Evolutionary conservation across 2,329 filamentous ascomycete genomes (phyloP), one percentile per base, ranked within the genome.

Genomic region (Hypoxylon sp.): DNA sequence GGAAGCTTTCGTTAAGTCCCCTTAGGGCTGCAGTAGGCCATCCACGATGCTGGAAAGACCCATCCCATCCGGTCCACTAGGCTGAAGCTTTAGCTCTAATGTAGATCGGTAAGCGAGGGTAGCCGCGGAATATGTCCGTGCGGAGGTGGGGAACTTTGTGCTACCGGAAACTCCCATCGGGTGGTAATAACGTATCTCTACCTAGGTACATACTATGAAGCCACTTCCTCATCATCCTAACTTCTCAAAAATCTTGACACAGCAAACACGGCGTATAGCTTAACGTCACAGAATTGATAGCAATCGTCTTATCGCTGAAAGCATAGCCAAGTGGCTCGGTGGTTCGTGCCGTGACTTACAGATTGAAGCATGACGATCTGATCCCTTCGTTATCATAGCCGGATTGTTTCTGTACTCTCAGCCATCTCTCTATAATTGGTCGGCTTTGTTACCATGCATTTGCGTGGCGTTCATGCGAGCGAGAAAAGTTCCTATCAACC

Each of bases 71-170:
- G 21, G 21, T 21, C 55, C 47, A 47, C 43, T 52, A 16, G 60
- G 61, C 55, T 65, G 46, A 57, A 53, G 46, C 47, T 61, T 19
- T 53, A 65, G 57, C 63, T 61, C 30, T 34, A n/a, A n/a, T n/a
- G n/a, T n/a, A 27, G 7, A 19, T 9, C 7, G 1, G 19, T 25
- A 25, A 2, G 25, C 25, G 6, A 27, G 3, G 25, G 30, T 32
- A 16, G 16, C 37, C 16, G 46, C 14, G 30, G 19, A 21, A 9
- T 32, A 27, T 6, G 30, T 29, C 30, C 11, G 46, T 50, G 46
- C 46, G 45, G 32, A 21, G 14, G 37, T 25, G 30, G 30, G 30
- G 30, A 34, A 51, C 46, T 34, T 52, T 52, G 32, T 39, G 48
- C 32, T 25, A 39, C 48, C 30, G 32, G 30, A 37, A 16, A 14